A percentile compares a stretch with the other conserved stretches of the same genome.
phyloP scores from a whole-genome alignment of 2,329 filamentous ascomycete genomes.

The Hypomyces perniciosus region DNA sequence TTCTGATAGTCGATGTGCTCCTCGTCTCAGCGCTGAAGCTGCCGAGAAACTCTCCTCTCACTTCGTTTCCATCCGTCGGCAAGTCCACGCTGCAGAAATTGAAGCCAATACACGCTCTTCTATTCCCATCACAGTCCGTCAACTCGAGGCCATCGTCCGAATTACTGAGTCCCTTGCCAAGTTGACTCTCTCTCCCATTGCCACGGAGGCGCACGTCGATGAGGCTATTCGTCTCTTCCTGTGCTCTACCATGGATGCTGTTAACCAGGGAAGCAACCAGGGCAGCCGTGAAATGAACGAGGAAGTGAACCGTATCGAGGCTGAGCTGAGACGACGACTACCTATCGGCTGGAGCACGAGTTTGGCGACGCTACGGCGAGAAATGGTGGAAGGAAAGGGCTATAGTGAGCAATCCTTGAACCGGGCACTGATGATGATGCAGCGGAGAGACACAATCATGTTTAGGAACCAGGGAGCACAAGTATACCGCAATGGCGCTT shows the following conservation, averaged over 20 bases:
- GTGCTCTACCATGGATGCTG: slow-evolving; percentile 95
- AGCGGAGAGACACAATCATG: slow-evolving; percentile 79
- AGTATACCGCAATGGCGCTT: slow-evolving; percentile 68
- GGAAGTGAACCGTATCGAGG: slow-evolving; percentile 79
- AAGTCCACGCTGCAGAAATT: slow-evolving; percentile 86
- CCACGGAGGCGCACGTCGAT: slow-evolving; percentile 87
- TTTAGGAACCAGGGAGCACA: slow-evolving; percentile 71
- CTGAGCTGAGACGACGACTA: slow-evolving; percentile 78
- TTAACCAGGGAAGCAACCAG: slow-evolving; percentile 79
- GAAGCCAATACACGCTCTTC: slow-evolving; percentile 85
- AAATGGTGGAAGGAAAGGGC: slow-evolving; percentile 87
- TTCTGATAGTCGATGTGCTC: slow-evolving; percentile 69
- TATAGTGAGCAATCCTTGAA: slow-evolving; percentile 85
- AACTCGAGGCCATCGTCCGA: slow-evolving; percentile 93
- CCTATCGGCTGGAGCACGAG: slow-evolving; percentile 96
- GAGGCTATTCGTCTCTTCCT: slow-evolving; percentile 96
- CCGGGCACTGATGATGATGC: slow-evolving; percentile 76
- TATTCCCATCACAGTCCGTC: slow-evolving; percentile 95
- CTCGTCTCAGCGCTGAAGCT: slow-evolving; percentile 81
- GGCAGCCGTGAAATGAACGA: slow-evolving; percentile 87
- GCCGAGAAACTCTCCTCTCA: slow-evolving; percentile 95
- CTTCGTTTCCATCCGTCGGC: slow-evolving; percentile 91
- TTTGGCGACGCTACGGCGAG: slow-evolving; percentile 74
- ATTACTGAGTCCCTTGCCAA: slow-evolving; percentile 96
- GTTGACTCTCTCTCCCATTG: slow-evolving; percentile 75